Evolutionary conservation across 108 stramenopile genomes (phyloP).

Genomic region (Nitzschia putrida): DNA sequence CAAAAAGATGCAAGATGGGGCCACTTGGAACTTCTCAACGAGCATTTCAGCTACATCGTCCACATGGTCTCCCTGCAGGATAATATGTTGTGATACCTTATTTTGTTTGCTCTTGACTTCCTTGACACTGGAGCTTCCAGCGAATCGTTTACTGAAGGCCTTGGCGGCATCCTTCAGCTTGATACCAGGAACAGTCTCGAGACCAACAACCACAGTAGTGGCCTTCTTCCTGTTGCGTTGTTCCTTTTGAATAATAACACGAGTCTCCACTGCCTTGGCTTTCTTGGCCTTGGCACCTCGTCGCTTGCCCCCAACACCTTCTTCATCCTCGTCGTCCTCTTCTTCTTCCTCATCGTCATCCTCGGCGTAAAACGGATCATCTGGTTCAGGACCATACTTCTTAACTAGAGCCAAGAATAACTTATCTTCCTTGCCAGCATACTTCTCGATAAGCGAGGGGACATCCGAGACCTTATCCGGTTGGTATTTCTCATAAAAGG

Average conservation of each 20-base stretch:
- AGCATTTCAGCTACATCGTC: conserved; percentile 92
- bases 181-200: conserved; percentile 88
- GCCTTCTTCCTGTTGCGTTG: conserved; percentile 82
- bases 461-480: conserved; percentile 80
- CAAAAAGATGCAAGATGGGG: conserved; percentile 66
- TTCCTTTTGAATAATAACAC: conserved; percentile 82
- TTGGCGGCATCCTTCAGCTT: conserved; percentile 95
- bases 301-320: conserved; percentile 59
- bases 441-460: conserved; percentile 76
- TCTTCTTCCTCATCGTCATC: conserved; percentile 57
- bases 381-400: conserved; percentile 90
- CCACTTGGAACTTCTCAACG: conserved; percentile 80
- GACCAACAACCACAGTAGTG: conserved; percentile 86
- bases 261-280: conserved; percentile 55
- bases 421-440: conserved; percentile 90
- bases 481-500: conserved; percentile 86
- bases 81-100: conserved; percentile 62
- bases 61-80: conserved; percentile 95
- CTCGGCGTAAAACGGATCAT: conserved; percentile 72
- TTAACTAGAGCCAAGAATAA: conserved; percentile 78
- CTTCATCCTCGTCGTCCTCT: conserved; percentile 57
- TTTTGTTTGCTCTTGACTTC: conserved; percentile 59
- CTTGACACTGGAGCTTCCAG: conserved; percentile 90
- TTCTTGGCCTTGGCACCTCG: conserved; percentile 80
- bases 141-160: conserved; percentile 90